These are phyloP conservation scores for Aspergillus carlsbadensis DNA, from an alignment of 495 filamentous ascomycete species.

Conservation along the genomic window DNA sequence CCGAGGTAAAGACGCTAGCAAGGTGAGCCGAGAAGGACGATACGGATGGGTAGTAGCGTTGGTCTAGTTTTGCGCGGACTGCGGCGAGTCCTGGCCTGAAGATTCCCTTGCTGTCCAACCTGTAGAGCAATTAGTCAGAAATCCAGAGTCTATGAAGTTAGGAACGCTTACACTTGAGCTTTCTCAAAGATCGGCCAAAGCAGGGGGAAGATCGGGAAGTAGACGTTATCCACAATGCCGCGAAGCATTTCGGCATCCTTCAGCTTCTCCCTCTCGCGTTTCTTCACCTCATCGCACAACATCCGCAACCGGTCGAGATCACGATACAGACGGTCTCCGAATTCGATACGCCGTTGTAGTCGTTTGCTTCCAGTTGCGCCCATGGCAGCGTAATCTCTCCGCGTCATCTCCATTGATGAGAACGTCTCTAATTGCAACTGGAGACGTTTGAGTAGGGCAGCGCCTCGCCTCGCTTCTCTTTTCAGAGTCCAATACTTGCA, in stretches of 20 bases:
- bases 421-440: slow-evolving; percentile 89
- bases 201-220: slow-evolving; percentile 81
- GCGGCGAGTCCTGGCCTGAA: slow-evolving; percentile 65
- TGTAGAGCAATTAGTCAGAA: slow-evolving; percentile 45
- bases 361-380: slow-evolving; percentile 77
- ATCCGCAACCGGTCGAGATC: slow-evolving; percentile 73
- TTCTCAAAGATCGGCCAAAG: slow-evolving; percentile 80
- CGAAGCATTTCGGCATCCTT: slow-evolving; percentile 72
- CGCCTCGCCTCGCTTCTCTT: slow-evolving; percentile 85
- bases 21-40: slow-evolving; percentile 73
- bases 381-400: slow-evolving; percentile 90
- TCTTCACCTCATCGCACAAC: slow-evolving; percentile 65
- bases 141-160: neutral
- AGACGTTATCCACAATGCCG: slow-evolving; percentile 78
- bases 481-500: slow-evolving; percentile 99
- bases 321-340: slow-evolving; percentile 69
- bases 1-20: slow-evolving; percentile 63
- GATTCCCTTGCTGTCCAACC: slow-evolving; percentile 68
- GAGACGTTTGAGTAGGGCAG: slow-evolving; percentile 85
- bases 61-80: slow-evolving; percentile 64
- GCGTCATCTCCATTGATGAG: slow-evolving; percentile 92
- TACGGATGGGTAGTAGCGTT: slow-evolving; percentile 73
- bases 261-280: slow-evolving; percentile 72
- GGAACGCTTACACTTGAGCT: slow-evolving; percentile 62
- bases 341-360: slow-evolving; percentile 80